phyloP scores from a whole-genome alignment of 768 basidiomycete genomes.

The Lentinula lateritia region DNA sequence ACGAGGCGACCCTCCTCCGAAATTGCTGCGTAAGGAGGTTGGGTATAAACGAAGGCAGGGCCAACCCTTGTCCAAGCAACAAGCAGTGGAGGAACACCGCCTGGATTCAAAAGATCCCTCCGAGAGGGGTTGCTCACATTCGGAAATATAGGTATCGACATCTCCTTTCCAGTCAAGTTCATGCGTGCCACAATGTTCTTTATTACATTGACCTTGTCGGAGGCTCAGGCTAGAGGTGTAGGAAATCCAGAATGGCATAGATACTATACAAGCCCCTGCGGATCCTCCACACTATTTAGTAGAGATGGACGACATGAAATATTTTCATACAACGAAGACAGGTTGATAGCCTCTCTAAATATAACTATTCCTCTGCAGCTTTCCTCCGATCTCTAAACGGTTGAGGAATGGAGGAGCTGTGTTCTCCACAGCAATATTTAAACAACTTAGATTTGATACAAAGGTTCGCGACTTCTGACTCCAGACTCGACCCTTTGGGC shows the following conservation, averaged over 20 bases:
- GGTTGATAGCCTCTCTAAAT: not conserved
- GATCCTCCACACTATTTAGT: too few species aligned
- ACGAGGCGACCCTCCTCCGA: not conserved
- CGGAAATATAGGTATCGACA: too few species aligned
- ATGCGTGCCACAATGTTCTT: too few species aligned
- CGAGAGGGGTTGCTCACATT: too few species aligned
- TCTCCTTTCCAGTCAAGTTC: too few species aligned
- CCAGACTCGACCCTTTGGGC: not conserved
- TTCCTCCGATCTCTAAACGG: not conserved
- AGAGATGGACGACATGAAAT: not conserved
- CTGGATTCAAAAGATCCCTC: too few species aligned
- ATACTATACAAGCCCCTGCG: not conserved
- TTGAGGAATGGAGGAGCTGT: not conserved
- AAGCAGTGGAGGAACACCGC: too few species aligned
- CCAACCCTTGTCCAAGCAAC: too few species aligned
- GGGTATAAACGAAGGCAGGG: too few species aligned
- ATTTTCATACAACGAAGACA: not conserved
- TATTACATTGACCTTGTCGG: not conserved
- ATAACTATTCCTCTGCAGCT: not conserved
- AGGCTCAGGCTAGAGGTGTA: not conserved
- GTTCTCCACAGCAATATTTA: not conserved
- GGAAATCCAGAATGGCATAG: too few species aligned
- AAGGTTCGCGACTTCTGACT: not conserved
- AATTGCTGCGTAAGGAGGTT: not conserved
- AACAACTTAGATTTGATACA: not conserved